Evolutionary conservation across 148 eudicot species (phyloP), one percentile per base, ranked within the genome.

Genomic region (Oxyria digyna): DNA sequence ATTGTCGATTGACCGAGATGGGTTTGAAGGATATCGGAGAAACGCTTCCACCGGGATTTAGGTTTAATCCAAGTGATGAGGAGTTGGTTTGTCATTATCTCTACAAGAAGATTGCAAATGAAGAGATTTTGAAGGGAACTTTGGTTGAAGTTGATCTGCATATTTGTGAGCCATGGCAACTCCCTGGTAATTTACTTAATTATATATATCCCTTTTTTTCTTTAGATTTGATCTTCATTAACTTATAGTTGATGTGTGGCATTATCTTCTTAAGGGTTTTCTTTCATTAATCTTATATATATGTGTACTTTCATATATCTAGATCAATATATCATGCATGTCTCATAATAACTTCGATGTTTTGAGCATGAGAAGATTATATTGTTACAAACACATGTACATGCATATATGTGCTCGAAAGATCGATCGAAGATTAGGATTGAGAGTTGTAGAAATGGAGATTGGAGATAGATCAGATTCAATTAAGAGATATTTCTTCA

Each of bases 91-190:
- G 97, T 67, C 98, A 93, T 80, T 93, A 90, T 69, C 89, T 93
- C 49, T 72, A 50, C 74, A 93, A 90, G 33, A 93, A 93, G 75
- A 79, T 90, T 65, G 72, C 81, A 6, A 88, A 89, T 65, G 86
- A 88, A 74, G 81, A 90, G 52, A 74, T 85, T 75, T 72, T 76
- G 6, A 88, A 80, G 70, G 88, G 84, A 7, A 89, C 92, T 81
- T 76, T 93, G 72, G 81, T 93, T 23, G 98, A 93, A 18, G 82
- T 93, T 67, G 98, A 93, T 41, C 84, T 93, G 73, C 98, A 93
- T 77, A 73, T 75, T 21, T 86, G 91, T 84, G 98, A 93, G 78
- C 98, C 98, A 76, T 93, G 98, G 98, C 97, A 93, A 78, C 98
- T 93, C 74, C 98, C 98, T 67, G 97, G 98, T 88, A 59, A 31